Evolutionary conservation across 768 basidiomycete species (phyloP).

Genomic region (Russula ochroleuca): DNA sequence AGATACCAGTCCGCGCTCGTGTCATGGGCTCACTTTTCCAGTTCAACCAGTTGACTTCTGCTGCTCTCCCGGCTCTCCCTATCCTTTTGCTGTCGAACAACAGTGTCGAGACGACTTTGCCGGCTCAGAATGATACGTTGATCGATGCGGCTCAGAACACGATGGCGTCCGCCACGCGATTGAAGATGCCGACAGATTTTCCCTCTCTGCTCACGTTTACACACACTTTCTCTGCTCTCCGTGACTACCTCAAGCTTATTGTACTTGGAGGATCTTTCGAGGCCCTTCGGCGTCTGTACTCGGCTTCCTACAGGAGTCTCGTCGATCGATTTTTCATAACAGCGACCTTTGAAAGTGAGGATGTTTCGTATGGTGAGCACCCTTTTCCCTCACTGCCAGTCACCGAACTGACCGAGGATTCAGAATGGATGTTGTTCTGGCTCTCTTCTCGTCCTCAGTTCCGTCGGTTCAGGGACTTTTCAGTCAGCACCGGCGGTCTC

Average conservation of each 20-base stretch:
- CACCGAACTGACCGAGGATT: neutral
- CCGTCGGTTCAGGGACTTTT: constrained; percentile 50
- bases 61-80: too few relatives aligned
- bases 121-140: too few relatives aligned
- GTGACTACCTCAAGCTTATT: too few relatives aligned
- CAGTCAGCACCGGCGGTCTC: constrained; percentile 46
- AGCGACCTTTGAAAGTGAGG: constrained; percentile 54
- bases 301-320: constrained; percentile 41
- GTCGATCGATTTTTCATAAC: constrained; percentile 58
- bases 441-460: constrained; percentile 58
- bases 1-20: neutral
- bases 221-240: constrained; percentile 27
- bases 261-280: constrained; percentile 48
- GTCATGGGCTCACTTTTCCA: constrained; percentile 4
- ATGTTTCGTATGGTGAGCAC: constrained; percentile 51
- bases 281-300: constrained; percentile 46
- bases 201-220: constrained; percentile 43
- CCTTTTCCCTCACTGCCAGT: constrained; percentile 28
- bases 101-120: too few relatives aligned
- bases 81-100: too few relatives aligned
- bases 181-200: constrained; percentile 28
- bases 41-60: too few relatives aligned
- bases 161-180: neutral
- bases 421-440: constrained; percentile 73
- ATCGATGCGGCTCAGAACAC: too few relatives aligned